Conservation (phyloP, 1,284 basidiomycete species). For the Ustilago lituana region DNA sequence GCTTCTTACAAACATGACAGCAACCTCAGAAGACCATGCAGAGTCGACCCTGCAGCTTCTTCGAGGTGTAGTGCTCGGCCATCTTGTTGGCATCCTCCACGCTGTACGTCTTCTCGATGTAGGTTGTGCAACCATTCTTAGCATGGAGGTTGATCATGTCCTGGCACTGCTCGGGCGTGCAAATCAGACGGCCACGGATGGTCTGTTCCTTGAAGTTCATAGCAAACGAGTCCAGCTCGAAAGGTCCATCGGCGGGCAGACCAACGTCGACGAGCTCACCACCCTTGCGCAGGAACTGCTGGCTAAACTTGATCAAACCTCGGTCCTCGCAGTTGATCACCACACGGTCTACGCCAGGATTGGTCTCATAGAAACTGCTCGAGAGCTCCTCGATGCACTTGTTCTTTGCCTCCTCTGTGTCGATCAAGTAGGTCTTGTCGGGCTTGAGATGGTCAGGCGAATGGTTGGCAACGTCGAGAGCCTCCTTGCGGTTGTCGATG, state of each 20-base stretch:
- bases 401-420: slow-evolving; percentile 45
- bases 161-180: slow-evolving; percentile 57
- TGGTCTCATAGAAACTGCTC: slow-evolving; percentile 51
- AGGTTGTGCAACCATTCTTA: slow-evolving; percentile 45
- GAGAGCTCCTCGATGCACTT: slow-evolving; percentile 48
- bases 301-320: slow-evolving; percentile 45
- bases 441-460: slow-evolving; percentile 48
- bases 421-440: slow-evolving; percentile 52
- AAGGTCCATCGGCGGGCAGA: slow-evolving; percentile 53
- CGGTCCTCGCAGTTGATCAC: slow-evolving; percentile 55
- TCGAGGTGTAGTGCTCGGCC: slow-evolving; percentile 52
- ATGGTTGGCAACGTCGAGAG: slow-evolving; percentile 36
- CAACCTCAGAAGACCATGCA: slow-evolving; percentile 46
- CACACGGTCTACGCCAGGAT: slow-evolving; percentile 59
- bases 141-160: slow-evolving; percentile 58
- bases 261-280: slow-evolving; percentile 56
- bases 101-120: slow-evolving; percentile 58
- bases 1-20: no score
- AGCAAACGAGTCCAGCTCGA: slow-evolving; percentile 54
- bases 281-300: slow-evolving; percentile 58
- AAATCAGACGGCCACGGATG: slow-evolving; percentile 56
- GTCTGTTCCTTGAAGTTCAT: slow-evolving; percentile 63
- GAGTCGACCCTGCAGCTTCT: slow-evolving; percentile 51
- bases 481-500: slow-evolving; percentile 58
- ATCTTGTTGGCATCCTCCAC: slow-evolving; percentile 56